phyloP scores from a whole-genome alignment of 2,329 filamentous ascomycete species.

The Colletotrichum tropicicola region DNA sequence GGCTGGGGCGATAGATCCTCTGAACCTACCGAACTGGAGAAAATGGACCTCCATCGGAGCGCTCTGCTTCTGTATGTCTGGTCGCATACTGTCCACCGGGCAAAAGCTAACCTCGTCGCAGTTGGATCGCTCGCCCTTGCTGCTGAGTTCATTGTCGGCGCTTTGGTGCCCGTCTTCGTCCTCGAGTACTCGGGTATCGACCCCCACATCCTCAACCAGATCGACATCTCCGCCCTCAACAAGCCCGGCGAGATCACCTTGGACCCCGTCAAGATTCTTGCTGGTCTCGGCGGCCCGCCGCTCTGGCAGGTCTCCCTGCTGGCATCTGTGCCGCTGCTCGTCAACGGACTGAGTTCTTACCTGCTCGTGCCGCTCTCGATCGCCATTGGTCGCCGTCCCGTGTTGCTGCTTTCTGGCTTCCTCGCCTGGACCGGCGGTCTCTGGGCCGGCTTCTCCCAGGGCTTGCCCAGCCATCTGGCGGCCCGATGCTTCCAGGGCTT shows the following conservation, averaged over 20 bases:
- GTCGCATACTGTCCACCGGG: accelerated
- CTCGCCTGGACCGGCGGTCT: conserved; percentile 46
- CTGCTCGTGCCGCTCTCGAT: conserved; percentile 49
- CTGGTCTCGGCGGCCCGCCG: conserved; percentile 38
- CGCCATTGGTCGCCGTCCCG: conserved; percentile 45
- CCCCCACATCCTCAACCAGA: conserved; percentile 37
- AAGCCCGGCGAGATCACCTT: conserved; percentile 31
- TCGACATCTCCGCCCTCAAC: conserved; percentile 32
- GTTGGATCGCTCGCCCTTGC: conserved; percentile 30
- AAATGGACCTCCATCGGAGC: conserved; percentile 41
- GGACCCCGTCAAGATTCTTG: conserved; percentile 41
- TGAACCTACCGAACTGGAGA: conserved; percentile 41
- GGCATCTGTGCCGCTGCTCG: conserved; percentile 44
- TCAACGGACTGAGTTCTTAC: conserved; percentile 45
- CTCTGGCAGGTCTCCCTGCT: conserved; percentile 41
- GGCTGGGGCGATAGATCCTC: conserved; percentile 35
- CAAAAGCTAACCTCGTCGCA: background rate
- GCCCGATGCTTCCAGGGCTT: conserved; percentile 45
- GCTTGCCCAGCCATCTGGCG: conserved; percentile 40
- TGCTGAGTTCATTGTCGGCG: conserved; percentile 37
- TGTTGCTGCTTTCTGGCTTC: conserved; percentile 42
- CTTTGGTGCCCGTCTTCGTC: conserved; percentile 43
- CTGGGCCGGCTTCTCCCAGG: conserved; percentile 43
- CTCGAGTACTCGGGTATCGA: conserved; percentile 45
- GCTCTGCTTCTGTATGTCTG: conserved; percentile 40